Evolutionary conservation across 257 asterid genomes (phyloP).

Genomic region (Gentiana dahurica): DNA sequence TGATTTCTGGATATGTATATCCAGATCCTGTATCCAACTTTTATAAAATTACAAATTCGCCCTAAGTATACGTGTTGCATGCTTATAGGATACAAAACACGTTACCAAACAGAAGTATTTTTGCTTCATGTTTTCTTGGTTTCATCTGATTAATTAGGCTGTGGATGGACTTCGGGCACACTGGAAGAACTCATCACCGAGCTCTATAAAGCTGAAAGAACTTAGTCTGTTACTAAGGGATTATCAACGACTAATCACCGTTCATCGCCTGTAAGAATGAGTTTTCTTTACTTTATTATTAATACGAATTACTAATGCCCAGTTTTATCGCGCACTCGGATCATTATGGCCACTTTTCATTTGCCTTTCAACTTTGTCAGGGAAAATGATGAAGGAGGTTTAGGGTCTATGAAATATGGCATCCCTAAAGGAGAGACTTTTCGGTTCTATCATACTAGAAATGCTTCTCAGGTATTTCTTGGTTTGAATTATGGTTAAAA

Average conservation of each 20-base stretch:
- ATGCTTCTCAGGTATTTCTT: slow-evolving; percentile 65
- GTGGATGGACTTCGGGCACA: slow-evolving; percentile 66
- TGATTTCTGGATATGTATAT: too few relatives aligned
- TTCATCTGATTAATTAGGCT: slow-evolving; percentile 34
- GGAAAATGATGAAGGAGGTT: slow-evolving; percentile 41
- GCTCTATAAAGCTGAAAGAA: slow-evolving; percentile 63
- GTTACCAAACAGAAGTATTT: too few relatives aligned
- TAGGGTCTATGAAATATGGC: slow-evolving; percentile 30
- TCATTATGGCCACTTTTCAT: not conserved
- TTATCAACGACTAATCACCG: slow-evolving; percentile 57
- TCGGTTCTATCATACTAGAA: slow-evolving; percentile 57
- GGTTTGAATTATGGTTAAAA: not conserved
- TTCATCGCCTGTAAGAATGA: slow-evolving; percentile 55
- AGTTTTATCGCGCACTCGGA: not conserved
- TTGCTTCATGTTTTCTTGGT: not conserved
- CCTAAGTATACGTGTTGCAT: too few relatives aligned
- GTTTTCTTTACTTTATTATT: slow-evolving; percentile 8
- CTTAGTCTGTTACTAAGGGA: slow-evolving; percentile 78
- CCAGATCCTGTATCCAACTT: too few relatives aligned
- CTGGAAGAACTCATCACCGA: slow-evolving; percentile 61
- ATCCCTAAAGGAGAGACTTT: slow-evolving; percentile 31
- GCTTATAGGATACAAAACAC: too few relatives aligned
- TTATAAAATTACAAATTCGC: too few relatives aligned
- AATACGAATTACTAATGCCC: not conserved
- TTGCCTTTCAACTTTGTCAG: slow-evolving; percentile 31